Evolutionary conservation across 495 filamentous ascomycete genomes (phyloP), one percentile per base, ranked within the genome.

Genomic region (Podospora anserina): DNA sequence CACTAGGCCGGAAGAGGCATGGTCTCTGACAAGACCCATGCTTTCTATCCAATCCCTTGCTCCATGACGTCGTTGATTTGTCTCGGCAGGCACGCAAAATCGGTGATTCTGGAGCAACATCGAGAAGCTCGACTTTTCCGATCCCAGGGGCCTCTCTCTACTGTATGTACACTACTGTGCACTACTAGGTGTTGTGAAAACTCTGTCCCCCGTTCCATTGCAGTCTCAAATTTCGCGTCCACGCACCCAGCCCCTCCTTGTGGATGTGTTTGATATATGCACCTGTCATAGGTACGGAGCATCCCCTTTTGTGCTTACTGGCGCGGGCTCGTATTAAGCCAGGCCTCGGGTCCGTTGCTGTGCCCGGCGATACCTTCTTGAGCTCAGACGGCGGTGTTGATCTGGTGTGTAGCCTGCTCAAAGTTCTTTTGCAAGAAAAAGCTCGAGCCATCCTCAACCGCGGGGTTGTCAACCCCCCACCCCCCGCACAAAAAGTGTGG

Each of bases 31-130:
- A 5, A 5, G 6, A 58, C 55, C 55, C n/a, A 20, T 58, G n/a
- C 19, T 58, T 26, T 3, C 55, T 11, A 26, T 26, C 55, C n/a
- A 20, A 20, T 58, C 55, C 55, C 55, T 26, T 58, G 55, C 23
- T 58, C 55, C n/a, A 58, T 58, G 55, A 58, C 23, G 55, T 58
- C 13, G 23, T 19, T 58, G 55, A 58, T 58, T 11, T 58, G 55
- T 20, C 23, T 58, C 16, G 55, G n/a, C 55, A 58, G 55, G 23
- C 55, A 58, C n/a, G 55, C 55, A 26, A 19, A 58, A 58, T 58
- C 55, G 55, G 55, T 23, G n/a, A 5, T 58, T 58, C 23, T 58
- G 55, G n/a, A 6, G 55, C 55, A n/a, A 58, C n/a, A 58, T 58
- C 55, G 55, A 58, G 55, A 58, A 26, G 55, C n/a, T 26, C 55